phyloP scores from a whole-genome alignment of 352 stramenopile species.

The Phytophthora hibernalis region DNA sequence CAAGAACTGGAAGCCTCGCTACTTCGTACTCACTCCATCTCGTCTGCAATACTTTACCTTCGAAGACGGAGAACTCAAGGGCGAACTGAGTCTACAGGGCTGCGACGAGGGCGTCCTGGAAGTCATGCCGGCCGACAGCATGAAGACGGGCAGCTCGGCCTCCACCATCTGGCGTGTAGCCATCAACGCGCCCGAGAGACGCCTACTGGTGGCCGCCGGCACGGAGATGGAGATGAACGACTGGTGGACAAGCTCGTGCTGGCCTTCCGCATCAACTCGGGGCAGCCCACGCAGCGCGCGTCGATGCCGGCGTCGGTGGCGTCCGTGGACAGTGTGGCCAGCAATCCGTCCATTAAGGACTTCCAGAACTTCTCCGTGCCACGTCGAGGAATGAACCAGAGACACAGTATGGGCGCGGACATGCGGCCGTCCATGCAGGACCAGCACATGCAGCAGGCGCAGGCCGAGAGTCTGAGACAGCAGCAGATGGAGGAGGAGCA shows the following conservation, averaged over 20 bases:
- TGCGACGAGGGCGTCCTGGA: constrained; percentile 73
- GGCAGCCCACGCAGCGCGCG: constrained; percentile 42
- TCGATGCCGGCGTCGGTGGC: constrained; percentile 35
- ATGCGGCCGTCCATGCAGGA: constrained; percentile 42
- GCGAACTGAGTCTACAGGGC: constrained; percentile 70
- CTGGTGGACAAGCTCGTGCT: constrained; percentile 80
- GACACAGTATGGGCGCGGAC: constrained; percentile 54
- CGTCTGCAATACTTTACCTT: constrained; percentile 83
- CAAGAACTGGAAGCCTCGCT: constrained; percentile 83
- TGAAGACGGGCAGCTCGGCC: constrained; percentile 75
- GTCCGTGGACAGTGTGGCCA: constrained; percentile 17
- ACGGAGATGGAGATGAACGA: constrained; percentile 90
- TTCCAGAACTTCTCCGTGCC: constrained; percentile 85
- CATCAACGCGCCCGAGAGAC: constrained; percentile 66
- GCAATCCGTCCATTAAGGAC: constrained; percentile 57
- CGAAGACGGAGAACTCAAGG: constrained; percentile 78
- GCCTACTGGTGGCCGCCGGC: constrained; percentile 67
- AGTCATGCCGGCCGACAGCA: constrained; percentile 80
- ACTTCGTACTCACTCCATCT: constrained; percentile 71
- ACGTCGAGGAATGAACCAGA: constrained; percentile 41
- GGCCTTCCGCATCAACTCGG: constrained; percentile 66
- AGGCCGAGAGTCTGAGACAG: constrained; percentile 36
- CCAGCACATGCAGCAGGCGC: constrained; percentile 21
- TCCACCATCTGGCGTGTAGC: constrained; percentile 84
- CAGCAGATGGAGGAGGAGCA: constrained; percentile 37